A percentile compares a stretch with the other conserved stretches of the same genome.
phyloP scores from a whole-genome alignment of 2,329 filamentous ascomycete species.

The Plectosphaerella sp. region DNA sequence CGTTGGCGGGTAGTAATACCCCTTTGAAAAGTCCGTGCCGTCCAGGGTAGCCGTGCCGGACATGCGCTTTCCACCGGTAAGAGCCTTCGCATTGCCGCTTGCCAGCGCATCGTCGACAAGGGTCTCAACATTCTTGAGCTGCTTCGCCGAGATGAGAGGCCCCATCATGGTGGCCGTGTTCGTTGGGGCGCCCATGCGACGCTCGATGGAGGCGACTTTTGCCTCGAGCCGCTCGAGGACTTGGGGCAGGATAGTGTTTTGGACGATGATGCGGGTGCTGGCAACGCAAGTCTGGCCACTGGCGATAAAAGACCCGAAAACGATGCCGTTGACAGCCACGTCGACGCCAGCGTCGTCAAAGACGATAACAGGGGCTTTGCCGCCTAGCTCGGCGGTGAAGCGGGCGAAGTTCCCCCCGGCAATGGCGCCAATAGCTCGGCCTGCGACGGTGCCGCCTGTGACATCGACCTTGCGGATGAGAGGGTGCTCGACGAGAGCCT shows the following conservation, averaged over 20 bases:
- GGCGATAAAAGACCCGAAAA: conserved; percentile 52
- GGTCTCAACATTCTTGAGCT: conserved; percentile 63
- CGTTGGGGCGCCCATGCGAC: conserved; percentile 51
- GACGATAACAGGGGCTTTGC: conserved; percentile 66
- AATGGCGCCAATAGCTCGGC: conserved; percentile 62
- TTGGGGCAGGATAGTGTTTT: conserved; percentile 60
- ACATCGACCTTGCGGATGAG: conserved; percentile 65
- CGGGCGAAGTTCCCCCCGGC: conserved; percentile 64
- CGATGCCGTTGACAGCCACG: conserved; percentile 65
- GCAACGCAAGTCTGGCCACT: conserved; percentile 60
- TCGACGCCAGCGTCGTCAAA: conserved; percentile 62
- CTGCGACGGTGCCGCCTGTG: conserved; percentile 70
- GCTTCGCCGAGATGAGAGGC: conserved; percentile 54
- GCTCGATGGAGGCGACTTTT: conserved; percentile 53
- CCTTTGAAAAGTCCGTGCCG: conserved; percentile 44
- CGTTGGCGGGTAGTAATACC: conserved; percentile 79
- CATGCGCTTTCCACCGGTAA: conserved; percentile 45
- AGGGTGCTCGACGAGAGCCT: conserved; percentile 46
- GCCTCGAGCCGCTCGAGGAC: conserved; percentile 60
- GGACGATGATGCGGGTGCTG: conserved; percentile 70
- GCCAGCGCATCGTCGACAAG: conserved; percentile 62
- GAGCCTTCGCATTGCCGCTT: conserved; percentile 29
- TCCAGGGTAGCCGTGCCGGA: conserved; percentile 43
- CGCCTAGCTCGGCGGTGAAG: conserved; percentile 67
- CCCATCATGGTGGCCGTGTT: conserved; percentile 60